Base-by-base conservation (phyloP, 2,329 filamentous ascomycete genomes). In the Cytospora piceae region DNA sequence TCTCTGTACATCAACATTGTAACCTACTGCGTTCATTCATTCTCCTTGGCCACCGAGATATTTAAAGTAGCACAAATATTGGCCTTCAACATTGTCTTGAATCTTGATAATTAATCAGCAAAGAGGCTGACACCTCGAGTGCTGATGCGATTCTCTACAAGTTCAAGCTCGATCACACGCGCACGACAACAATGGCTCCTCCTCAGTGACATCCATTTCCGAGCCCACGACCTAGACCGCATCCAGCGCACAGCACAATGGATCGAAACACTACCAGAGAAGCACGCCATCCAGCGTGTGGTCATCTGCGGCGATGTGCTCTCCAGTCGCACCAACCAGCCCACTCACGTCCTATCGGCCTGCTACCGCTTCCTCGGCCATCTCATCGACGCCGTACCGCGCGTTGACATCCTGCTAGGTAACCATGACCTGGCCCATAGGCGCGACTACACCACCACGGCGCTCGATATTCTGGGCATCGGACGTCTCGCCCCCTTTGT, bases 351-450 rank as follows among this genome's bases (percentile, higher is more conserved):
- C 22, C 65, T 76, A 32, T 73, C 74, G 20, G 71, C 73, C n/a
- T 73, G 73, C 24, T 75, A 74, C 63, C 71, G 71, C 54, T 77
- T 77, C 64, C 69, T 77, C 42, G 67, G 69, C 60, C 60, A 72
- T 22, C 66, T 77, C 14, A 70, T 67, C 53, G 59, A 66, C 7
- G 67, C 70, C 20, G 72, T 74, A 22, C 74, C 74, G 1, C 73
- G 70, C 58, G 66, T 76, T 54, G 68, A 77, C 54, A 69, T 77
- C 54, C 66, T 77, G n/a, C 65, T 76, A n/a, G 75, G 75, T 22
- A 77, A 77, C 42, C 74, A 77, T 68, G 74, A 76, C 65, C 69
- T 77, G 20, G 74, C 74, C 27, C 74, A 75, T 67, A 69, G 70
- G 20, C 70, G 69, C 29, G 74, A 75, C 59, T 73, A 74, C 54